Conservation (phyloP, 1,284 basidiomycete species). For the Puccinia coronata region DNA sequence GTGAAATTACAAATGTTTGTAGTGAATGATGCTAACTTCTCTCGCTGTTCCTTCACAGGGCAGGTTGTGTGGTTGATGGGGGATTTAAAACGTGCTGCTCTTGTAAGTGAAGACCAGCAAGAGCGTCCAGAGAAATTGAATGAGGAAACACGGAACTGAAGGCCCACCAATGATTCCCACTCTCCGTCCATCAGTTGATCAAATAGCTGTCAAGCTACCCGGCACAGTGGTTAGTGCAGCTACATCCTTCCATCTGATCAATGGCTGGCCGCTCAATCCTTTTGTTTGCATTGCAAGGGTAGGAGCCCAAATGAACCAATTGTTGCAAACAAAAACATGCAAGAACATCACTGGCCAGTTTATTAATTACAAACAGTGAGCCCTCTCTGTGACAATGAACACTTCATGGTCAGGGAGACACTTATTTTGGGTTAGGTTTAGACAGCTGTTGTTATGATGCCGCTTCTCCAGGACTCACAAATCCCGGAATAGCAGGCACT, state of each 20-base stretch:
- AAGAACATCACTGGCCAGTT: neutral
- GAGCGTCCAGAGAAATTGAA: neutral
- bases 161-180: no score
- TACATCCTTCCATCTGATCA: conserved; percentile 16
- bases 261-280: conserved; percentile 43
- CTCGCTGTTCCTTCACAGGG: no score
- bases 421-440: no score
- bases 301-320: neutral
- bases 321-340: conserved; percentile 8
- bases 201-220: conserved; percentile 29
- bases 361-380: conserved; percentile 36
- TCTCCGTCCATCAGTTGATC: conserved; percentile 17
- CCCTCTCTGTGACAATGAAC: no score
- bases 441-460: no score
- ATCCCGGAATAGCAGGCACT: no score
- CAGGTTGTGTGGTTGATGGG: conserved; percentile 4
- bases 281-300: neutral
- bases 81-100: neutral
- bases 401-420: no score
- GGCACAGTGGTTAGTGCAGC: neutral
- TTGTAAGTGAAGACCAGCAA: conserved; percentile 17
- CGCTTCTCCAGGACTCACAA: no score
- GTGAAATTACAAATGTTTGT: no score
- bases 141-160: neutral
- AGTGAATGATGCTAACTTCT: no score